These are phyloP conservation scores for Trichoderma brevicompactum DNA, from an alignment of 2,329 filamentous ascomycete species.

Conservation along the genomic window DNA sequence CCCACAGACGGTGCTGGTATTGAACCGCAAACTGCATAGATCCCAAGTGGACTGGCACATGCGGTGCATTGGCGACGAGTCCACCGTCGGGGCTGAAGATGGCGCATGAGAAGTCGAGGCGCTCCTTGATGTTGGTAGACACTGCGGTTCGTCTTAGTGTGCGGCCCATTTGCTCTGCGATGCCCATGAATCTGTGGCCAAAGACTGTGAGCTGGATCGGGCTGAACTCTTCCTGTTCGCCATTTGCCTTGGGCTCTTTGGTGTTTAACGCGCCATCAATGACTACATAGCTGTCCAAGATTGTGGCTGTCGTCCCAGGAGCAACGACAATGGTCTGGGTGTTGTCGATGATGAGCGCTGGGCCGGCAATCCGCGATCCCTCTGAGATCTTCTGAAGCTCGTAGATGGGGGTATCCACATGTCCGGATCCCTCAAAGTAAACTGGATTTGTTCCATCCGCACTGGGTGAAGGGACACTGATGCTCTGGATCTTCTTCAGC, in stretches of 20 bases:
- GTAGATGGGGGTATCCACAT: slow-evolving; percentile 37
- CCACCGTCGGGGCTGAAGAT: slow-evolving; percentile 76
- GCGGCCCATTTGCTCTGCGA: slow-evolving; percentile 82
- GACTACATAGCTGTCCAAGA: slow-evolving; percentile 44
- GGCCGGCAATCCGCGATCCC: slow-evolving; percentile 36
- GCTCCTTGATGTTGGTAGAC: slow-evolving; percentile 79
- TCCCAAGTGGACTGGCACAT: slow-evolving; percentile 76
- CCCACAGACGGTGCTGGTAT: slow-evolving; percentile 72
- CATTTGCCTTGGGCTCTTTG: not conserved
- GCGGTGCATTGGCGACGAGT: slow-evolving; percentile 74
- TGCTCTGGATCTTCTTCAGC: slow-evolving; percentile 29
- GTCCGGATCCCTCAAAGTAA: slow-evolving; percentile 34
- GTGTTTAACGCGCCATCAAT: slow-evolving; percentile 35
- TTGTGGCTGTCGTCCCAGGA: slow-evolving; percentile 40
- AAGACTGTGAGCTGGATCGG: slow-evolving; percentile 79
- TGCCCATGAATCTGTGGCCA: slow-evolving; percentile 80
- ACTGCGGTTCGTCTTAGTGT: slow-evolving; percentile 80
- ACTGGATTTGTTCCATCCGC: slow-evolving; percentile 32
- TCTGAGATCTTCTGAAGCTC: slow-evolving; percentile 34
- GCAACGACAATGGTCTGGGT: slow-evolving; percentile 77
- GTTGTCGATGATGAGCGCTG: slow-evolving; percentile 64
- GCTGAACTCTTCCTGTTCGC: slow-evolving; percentile 33
- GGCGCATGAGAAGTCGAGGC: slow-evolving; percentile 80
- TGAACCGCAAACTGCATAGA: slow-evolving; percentile 80
- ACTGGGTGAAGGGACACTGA: slow-evolving; percentile 6